Evolutionary conservation across 495 filamentous ascomycete species (phyloP).

Genomic region (Paragyromitra xinjiangensis): DNA sequence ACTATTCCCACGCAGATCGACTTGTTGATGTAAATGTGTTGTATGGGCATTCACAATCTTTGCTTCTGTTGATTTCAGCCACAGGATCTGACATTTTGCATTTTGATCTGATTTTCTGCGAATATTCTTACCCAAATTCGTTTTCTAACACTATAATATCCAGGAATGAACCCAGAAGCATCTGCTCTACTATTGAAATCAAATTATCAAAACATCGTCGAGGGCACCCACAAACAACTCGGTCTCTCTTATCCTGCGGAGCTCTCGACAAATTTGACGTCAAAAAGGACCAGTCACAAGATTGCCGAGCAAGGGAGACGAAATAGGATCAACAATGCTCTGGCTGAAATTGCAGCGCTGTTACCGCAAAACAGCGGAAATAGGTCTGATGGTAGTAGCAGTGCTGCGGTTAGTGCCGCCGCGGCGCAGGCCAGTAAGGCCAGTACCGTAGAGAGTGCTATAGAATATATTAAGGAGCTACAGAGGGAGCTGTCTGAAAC

Average conservation of each 20-base stretch:
- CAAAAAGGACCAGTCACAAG: conserved; percentile 97
- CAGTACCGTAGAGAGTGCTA: conserved; percentile 93
- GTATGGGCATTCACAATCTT: conserved; percentile 2
- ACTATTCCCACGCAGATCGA: conserved; percentile 10
- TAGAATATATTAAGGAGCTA: conserved; percentile 89
- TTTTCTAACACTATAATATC: conserved; percentile 38
- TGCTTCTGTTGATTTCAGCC: conserved; percentile 4
- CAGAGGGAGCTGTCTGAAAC: conserved; percentile 76
- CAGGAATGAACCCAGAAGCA: conserved; percentile 69
- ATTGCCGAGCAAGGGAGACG: conserved; percentile 94
- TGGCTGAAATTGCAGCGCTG: conserved; percentile 88
- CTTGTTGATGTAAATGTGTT: conserved; percentile 11
- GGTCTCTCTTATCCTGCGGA: conserved; percentile 91
- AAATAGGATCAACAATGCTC: conserved; percentile 92
- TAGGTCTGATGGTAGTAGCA: conserved; percentile 52
- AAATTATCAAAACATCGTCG: conserved; percentile 97
- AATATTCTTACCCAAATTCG: conserved; percentile 1
- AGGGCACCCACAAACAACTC: conserved; percentile 78
- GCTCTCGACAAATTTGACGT: conserved; percentile 89
- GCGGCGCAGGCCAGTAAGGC: conserved; percentile 75
- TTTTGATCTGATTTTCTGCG: background rate
- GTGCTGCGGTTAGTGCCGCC: conserved; percentile 36
- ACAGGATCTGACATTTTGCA: background rate
- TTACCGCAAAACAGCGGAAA: conserved; percentile 67
- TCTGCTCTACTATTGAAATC: conserved; percentile 91